Percentiles rank a stretch among this genome's conserved stretches.
phyloP scores from a whole-genome alignment of 148 eudicot genomes.

The Heliamphora exappendiculata region DNA sequence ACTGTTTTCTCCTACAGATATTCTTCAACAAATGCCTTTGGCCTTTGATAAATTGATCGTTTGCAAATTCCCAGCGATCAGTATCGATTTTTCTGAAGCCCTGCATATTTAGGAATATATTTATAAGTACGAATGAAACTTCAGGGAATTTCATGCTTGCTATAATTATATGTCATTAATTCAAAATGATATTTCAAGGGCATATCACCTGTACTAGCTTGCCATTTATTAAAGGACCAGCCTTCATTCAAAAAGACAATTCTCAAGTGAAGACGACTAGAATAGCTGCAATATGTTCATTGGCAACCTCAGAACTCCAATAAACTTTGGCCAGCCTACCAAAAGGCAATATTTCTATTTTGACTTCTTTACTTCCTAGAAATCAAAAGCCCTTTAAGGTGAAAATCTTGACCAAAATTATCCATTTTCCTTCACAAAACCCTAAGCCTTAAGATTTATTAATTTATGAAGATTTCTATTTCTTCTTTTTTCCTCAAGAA shows the following conservation, averaged over 20 bases:
- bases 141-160: background rate
- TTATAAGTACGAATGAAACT: background rate
- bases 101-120: constrained; percentile 24
- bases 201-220: background rate
- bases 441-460: too few relatives aligned
- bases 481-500: too few relatives aligned
- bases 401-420: background rate
- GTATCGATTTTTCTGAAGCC: constrained; percentile 79
- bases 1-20: constrained; percentile 56
- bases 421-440: background rate
- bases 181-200: background rate
- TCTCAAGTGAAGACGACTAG: background rate
- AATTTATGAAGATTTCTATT: background rate
- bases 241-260: background rate
- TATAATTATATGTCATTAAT: background rate
- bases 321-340: background rate
- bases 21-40: constrained; percentile 56
- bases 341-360: background rate
- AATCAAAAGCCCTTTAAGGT: background rate
- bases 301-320: background rate
- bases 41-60: constrained; percentile 60
- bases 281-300: background rate
- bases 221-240: background rate
- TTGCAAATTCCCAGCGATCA: constrained; percentile 70
- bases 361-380: background rate